These are phyloP conservation scores for Cornus controversa DNA, from an alignment of 148 eudicot genomes.

Conservation along the genomic window DNA sequence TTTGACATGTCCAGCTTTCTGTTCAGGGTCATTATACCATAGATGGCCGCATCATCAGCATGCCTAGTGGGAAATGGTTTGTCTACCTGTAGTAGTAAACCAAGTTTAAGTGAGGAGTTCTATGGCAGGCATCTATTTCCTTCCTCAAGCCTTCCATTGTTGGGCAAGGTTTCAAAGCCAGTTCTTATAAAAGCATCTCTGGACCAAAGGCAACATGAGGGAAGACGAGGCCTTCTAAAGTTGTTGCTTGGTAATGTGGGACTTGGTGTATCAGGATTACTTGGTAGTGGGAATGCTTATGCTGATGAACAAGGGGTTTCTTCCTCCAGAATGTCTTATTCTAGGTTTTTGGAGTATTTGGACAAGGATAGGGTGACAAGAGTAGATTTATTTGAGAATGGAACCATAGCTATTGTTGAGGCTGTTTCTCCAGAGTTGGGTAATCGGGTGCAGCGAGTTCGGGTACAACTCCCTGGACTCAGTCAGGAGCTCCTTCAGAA, in stretches of 20 bases:
- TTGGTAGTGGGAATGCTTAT: constrained; percentile 55
- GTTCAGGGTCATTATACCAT: not conserved
- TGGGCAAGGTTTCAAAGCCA: constrained; percentile 40
- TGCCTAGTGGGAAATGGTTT: constrained; percentile 57
- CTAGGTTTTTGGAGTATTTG: constrained; percentile 89
- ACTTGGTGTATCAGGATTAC: constrained; percentile 48
- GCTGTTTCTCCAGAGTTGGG: constrained; percentile 97
- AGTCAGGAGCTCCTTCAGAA: constrained; percentile 98
- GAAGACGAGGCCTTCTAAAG: constrained; percentile 80
- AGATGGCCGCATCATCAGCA: constrained; percentile 65
- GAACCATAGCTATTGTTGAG: constrained; percentile 96
- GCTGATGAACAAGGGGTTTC: constrained; percentile 98
- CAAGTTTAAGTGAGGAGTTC: constrained; percentile 43
- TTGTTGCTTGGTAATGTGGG: constrained; percentile 81
- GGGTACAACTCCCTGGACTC: constrained; percentile 98
- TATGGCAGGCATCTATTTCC: constrained; percentile 34
- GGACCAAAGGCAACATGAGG: constrained; percentile 52
- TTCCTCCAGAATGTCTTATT: constrained; percentile 98
- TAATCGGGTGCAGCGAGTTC: constrained; percentile 90
- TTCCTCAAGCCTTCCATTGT: constrained; percentile 38
- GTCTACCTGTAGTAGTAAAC: constrained; percentile 29
- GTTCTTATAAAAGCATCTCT: constrained; percentile 54
- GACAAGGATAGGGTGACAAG: constrained; percentile 91
- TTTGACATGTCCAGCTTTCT: not conserved
- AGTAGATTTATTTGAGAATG: constrained; percentile 93